A percentile compares a stretch with the other conserved stretches of the same genome.
Conservation (phyloP, 2,329 filamentous ascomycete genomes). For the Aspergillus amoenus region DNA sequence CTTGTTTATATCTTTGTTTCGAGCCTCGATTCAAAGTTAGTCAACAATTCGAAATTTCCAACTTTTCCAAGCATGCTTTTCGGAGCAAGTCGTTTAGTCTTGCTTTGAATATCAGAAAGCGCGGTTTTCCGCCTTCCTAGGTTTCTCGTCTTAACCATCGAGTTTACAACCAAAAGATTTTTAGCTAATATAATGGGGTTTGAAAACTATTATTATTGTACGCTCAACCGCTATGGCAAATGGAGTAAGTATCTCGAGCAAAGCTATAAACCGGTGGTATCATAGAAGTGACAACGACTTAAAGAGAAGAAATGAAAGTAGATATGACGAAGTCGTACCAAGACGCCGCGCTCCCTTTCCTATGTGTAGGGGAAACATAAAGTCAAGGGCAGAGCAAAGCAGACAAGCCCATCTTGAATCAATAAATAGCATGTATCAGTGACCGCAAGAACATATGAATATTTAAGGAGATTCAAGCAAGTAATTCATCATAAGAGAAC, state of each 20-base stretch:
- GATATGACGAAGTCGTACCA: neutral
- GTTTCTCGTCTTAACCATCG: neutral
- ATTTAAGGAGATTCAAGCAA: neutral
- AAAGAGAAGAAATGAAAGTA: conserved; percentile 5
- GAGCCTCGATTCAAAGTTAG: neutral
- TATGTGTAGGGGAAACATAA: neutral
- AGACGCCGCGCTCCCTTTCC: conserved; percentile 2
- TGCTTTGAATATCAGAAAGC: neutral
- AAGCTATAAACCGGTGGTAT: conserved; percentile 30
- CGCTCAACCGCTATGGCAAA: conserved; percentile 8
- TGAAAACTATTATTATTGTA: conserved; percentile 3
- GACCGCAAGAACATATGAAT: neutral
- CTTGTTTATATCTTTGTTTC: conserved; percentile 6
- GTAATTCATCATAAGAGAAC: neutral
- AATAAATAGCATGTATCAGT: neutral
- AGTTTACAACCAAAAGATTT: neutral
- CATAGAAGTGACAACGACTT: conserved; percentile 23
- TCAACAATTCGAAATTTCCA: neutral
- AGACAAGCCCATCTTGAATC: neutral
- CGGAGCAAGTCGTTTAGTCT: neutral
- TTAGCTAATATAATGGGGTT: neutral
- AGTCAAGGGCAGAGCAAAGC: conserved; percentile 5
- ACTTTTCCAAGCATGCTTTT: neutral
- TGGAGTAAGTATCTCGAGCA: neutral
- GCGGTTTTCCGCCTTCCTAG: neutral